Base-by-base conservation (phyloP, 179 eudicot species). In the Silene noctiflora region DNA sequence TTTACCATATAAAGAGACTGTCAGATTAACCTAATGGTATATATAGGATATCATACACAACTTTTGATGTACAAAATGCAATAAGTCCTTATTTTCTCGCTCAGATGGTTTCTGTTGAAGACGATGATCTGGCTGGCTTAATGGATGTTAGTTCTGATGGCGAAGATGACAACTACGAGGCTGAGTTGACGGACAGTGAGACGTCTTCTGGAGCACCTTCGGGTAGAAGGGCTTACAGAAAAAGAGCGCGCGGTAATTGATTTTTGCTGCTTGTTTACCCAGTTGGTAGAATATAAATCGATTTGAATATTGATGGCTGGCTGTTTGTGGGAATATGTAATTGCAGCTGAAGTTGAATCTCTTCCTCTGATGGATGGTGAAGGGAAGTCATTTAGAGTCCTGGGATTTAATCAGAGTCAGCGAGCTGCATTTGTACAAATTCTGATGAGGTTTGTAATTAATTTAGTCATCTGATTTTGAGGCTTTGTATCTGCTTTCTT, bases 321-420 rank as follows among this genome's bases (percentile, higher is more conserved):
- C 13, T 53, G 3, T 80, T 25, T 72, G 58, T 67, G 53, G 53
- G 42, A 75, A 48, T 12, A 29, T 55, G 46, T 68, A 56, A 55
- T 35, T 81, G 81, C 86, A 88, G 95, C 75, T 78, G 94, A 93
- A 70, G 61, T 86, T 69, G 98, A 87, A 69, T 73, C 85, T 66
- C 89, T 80, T 81, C 99, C 99, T 31, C 83, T 95, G 76, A 93
- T 95, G 98, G 98, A 93, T 82, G 98, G 99, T 67, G 98, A 95
- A 87, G 99, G 99, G 63, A 95, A 81, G 77, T 86, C 91, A 7
- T 86, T 93, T 44, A 86, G 97, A 79, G 97, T 95, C 10, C 82
- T 91, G 69, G 99, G 99, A 64, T 95, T 95, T 64, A 95, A 92
- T 76, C 97, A 91, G 80, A 89, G 84, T 77, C 99, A 95, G 85